A percentile compares a stretch with the other conserved stretches of the same genome.
Evolutionary conservation across 2,329 filamentous ascomycete species (phyloP).

Genomic region (Pseudocercospora fijiensis): DNA sequence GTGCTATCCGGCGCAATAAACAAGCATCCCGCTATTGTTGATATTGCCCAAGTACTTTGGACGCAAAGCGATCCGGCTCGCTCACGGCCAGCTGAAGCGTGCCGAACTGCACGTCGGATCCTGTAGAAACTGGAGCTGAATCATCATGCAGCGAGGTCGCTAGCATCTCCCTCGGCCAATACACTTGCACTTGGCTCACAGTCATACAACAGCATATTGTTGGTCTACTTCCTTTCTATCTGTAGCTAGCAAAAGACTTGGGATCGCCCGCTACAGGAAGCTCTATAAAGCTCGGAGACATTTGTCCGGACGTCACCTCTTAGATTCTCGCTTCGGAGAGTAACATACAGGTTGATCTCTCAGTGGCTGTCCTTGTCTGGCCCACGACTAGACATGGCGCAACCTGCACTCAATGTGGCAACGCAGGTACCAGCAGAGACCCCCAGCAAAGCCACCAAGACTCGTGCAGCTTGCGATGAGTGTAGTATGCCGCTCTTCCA

Average conservation of each 20-base stretch:
- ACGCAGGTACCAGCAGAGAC: slow-evolving; percentile 1
- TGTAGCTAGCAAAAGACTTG: not conserved
- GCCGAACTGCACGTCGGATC: not conserved
- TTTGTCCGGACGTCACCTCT: not conserved
- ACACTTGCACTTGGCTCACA: not conserved
- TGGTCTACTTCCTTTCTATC: not conserved
- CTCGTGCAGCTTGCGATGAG: slow-evolving; percentile 44
- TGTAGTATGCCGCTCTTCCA: slow-evolving; percentile 37
- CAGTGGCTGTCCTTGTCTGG: not conserved
- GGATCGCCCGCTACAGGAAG: not conserved
- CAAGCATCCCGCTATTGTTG: not conserved
- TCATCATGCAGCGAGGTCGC: not conserved
- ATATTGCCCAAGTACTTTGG: not conserved
- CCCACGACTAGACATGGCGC: slow-evolving; percentile 2
- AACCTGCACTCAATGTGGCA: not conserved
- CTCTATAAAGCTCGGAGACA: slow-evolving; percentile 16
- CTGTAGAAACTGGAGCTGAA: not conserved
- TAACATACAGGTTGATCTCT: not conserved
- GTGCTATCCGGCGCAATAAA: not conserved
- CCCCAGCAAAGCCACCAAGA: slow-evolving; percentile 24
- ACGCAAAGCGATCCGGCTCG: not conserved
- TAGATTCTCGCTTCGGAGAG: not conserved
- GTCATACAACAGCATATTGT: not conserved
- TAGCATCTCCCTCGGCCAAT: not conserved
- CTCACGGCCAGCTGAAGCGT: not conserved